Base-by-base conservation (phyloP, 1,284 basidiomycete species). In the Neolentinus lepideus region DNA sequence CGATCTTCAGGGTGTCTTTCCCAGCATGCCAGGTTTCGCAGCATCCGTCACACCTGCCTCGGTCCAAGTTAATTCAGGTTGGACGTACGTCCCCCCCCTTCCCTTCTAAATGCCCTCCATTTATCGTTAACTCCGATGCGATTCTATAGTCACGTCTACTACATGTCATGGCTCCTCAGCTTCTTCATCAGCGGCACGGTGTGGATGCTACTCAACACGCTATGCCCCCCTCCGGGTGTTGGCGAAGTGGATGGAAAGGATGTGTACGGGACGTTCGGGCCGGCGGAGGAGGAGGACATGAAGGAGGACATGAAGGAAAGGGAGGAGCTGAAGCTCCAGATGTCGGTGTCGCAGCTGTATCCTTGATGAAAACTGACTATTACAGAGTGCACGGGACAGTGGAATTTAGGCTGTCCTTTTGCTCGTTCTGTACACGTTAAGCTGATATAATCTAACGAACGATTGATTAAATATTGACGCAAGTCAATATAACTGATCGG, bases 121-220 rank as follows among this genome's bases (percentile, higher is more conserved):
- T 24, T 9, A 48, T 2, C 26, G n/a, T 33, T 52, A 10, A 24
- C 38, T 19, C 21, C 12, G 21, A 45, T 35, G 52, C 26, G 12
- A 21, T 43, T 4, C 6, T 54, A 38, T 51, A 66, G 67, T 16
- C 63, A 64, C 46, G 60, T 66, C 24, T 67, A 64, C 54, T 69
- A 67, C 48, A 61, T 69, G 56, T 68, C 66, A 10, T 68, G 65
- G 66, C 61, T 63, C 12, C 62, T 68, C 1, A 63, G 63, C 2
- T 64, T 67, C 54, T 63, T 58, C 24, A 64, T 67, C 55, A 67
- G 66, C 36, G 65, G 59, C 1, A 38, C 36, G 0, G 50, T 56
- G 11, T 67, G 66, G 66, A 48, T 68, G 2, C 51, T 56, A 0
- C 57, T 67, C 9, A 68, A 68, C 53, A 56, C 52, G 1, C 25